Evolutionary conservation across 2,329 filamentous ascomycete species (phyloP), one percentile per base, ranked within the genome.

Genomic region (Calcarisporium arbuscula): DNA sequence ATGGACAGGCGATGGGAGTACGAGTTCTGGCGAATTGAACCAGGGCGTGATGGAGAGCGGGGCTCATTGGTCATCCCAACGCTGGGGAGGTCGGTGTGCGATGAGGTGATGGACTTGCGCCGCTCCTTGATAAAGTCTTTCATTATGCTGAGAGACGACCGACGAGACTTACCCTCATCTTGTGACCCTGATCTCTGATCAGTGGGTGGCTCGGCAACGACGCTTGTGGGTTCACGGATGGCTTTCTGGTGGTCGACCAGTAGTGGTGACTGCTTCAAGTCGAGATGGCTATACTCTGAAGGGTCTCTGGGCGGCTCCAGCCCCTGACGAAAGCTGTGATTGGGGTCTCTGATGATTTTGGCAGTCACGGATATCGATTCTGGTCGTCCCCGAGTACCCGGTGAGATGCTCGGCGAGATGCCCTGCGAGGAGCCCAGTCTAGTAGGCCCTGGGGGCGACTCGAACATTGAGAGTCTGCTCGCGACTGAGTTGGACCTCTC

Each of bases 291-390:
- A 41, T 62, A 69, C 14, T 76, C 72, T 3, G 52, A 56, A 14
- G 53, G 49, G 32, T 68, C 65, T 23, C 54, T 59, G 3, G 56
- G 58, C 3, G 55, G 47, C 14, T 73, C 69, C 3, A 63, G 50
- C 15, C 54, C 53, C 38, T 56, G 61, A 5, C 60, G 56, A 27
- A 62, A 60, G 15, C 54, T 55, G 21, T 72, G 64, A 15, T 53
- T 56, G 9, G 72, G 65, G 44, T 84, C 82, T 30, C 86, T 78
- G 23, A 94, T 67, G 43, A 94, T 94, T 33, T 82, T 78, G 31
- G 89, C 85, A 14, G 84, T 92, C 9, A 95, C 88, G 29, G 88
- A 89, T n/a, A 94, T 77, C 1, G 86, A 89, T 50, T 89, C 85
- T 5, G 80, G 73, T 2, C 66, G 65, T 6, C 70, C 67, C 12